Evolutionary conservation across 2,329 filamentous ascomycete genomes (phyloP).

Genomic region (Fusarium foetens): DNA sequence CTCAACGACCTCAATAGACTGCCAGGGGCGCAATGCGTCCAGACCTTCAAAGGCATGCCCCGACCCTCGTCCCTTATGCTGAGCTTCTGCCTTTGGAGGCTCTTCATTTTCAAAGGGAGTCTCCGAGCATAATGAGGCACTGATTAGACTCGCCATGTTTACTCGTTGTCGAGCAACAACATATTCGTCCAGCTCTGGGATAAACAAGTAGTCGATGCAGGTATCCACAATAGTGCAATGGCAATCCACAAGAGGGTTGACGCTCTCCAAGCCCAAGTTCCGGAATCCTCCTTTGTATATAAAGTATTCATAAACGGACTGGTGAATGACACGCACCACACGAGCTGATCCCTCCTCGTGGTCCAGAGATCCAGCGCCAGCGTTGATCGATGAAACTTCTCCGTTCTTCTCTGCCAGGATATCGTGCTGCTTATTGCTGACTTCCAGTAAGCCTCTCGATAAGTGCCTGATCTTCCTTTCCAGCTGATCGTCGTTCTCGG

Average conservation of each 20-base stretch:
- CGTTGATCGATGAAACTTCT: neutral
- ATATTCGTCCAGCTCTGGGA: constrained; percentile 13
- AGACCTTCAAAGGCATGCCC: neutral
- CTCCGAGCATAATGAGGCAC: neutral
- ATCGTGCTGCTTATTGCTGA: neutral
- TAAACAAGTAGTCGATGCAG: constrained; percentile 16
- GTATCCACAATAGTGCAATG: constrained; percentile 14
- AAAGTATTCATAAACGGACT: constrained; percentile 21
- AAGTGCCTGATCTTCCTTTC: constrained; percentile 16
- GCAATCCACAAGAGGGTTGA: neutral
- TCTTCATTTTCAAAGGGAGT: neutral
- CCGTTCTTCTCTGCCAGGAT: neutral
- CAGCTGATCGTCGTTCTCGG: constrained; percentile 14
- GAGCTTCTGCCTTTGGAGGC: no score
- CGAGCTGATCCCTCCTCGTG: constrained; percentile 17
- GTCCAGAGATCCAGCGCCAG: constrained; percentile 20
- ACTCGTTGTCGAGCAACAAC: neutral
- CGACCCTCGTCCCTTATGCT: neutral
- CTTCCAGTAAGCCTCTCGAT: constrained; percentile 16
- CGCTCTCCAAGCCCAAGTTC: neutral
- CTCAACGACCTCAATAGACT: neutral
- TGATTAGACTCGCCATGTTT: neutral
- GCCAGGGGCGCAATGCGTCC: neutral
- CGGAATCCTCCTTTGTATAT: neutral
- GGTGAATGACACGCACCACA: constrained; percentile 18